Conservation (phyloP, 768 basidiomycete genomes). For the Lactarius vividus region DNA sequence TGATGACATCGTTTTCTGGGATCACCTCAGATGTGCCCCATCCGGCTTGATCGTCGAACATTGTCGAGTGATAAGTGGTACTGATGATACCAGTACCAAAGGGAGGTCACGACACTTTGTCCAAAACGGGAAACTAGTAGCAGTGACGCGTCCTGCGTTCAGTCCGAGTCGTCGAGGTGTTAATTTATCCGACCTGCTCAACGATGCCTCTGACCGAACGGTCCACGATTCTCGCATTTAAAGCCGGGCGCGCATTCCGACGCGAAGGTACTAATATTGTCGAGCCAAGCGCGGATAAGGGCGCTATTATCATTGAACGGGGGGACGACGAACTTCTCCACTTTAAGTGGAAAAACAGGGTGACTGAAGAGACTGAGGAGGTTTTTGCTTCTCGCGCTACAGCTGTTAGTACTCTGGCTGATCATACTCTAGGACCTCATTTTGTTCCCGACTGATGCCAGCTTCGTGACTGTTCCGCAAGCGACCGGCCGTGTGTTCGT, state of each 20-base stretch:
- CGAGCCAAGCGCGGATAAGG: slow-evolving; percentile 66
- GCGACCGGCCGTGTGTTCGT: slow-evolving; percentile 75
- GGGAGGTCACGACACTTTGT: background rate
- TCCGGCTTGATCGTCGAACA: slow-evolving; percentile 25
- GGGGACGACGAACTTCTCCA: slow-evolving; percentile 76
- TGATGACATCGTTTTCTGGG: slow-evolving; percentile 59
- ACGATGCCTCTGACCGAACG: slow-evolving; percentile 25
- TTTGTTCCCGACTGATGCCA: slow-evolving; percentile 83
- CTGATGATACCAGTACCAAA: background rate
- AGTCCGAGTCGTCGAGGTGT: background rate
- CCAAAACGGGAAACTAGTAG: slow-evolving; percentile 12
- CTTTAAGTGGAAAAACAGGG: slow-evolving; percentile 77
- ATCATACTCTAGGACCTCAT: slow-evolving; percentile 65
- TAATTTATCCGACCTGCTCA: background rate
- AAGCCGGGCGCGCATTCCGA: slow-evolving; percentile 74
- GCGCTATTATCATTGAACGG: slow-evolving; percentile 64
- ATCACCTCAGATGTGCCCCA: slow-evolving; percentile 34
- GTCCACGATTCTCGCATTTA: slow-evolving; percentile 44
- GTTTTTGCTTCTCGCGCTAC: slow-evolving; percentile 36
- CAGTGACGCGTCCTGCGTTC: slow-evolving; percentile 19
- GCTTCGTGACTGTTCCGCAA: slow-evolving; percentile 70
- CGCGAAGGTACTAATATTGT: slow-evolving; percentile 65
- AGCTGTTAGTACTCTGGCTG: slow-evolving; percentile 5
- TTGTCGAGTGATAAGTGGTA: slow-evolving; percentile 3
- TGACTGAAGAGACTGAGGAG: slow-evolving; percentile 59